Evolutionary conservation across 73 alveolate species (phyloP).

Genomic region (Paramecium biaurelia): DNA sequence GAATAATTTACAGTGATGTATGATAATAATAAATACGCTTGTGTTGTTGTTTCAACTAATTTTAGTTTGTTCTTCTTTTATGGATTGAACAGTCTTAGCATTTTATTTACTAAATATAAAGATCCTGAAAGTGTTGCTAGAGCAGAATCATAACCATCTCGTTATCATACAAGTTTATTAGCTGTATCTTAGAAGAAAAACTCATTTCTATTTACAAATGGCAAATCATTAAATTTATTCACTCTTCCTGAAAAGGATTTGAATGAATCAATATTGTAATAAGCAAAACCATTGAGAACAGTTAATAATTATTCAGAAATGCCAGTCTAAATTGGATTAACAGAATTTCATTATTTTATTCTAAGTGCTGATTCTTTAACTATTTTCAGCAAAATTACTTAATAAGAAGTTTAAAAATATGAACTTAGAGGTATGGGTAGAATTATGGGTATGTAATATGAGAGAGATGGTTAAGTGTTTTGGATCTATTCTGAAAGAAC

Average conservation of each 20-base stretch:
- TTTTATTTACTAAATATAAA: constrained; percentile 10
- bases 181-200: neutral
- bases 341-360: constrained; percentile 29
- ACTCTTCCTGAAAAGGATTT: constrained; percentile 26
- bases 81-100: neutral
- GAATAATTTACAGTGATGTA: constrained; percentile 6
- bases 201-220: constrained; percentile 31
- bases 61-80: constrained; percentile 34
- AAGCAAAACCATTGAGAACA: neutral
- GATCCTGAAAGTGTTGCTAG: constrained; percentile 36
- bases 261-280: constrained; percentile 28
- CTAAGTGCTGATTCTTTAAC: neutral
- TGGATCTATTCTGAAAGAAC: constrained; percentile 33
- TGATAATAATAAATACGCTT: neutral
- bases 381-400: neutral
- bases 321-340: constrained; percentile 33
- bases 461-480: neutral
- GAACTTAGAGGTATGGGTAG: constrained; percentile 44
- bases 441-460: constrained; percentile 51
- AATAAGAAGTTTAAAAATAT: constrained; percentile 16
- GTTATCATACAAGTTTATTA: constrained; percentile 25
- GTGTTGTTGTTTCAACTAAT: constrained; percentile 45
- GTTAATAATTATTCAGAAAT: neutral
- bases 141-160: constrained; percentile 34
- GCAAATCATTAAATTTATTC: neutral